A percentile compares a stretch with the other conserved stretches of the same genome.
These are phyloP conservation scores for Saccharomyces mikatae DNA, from an alignment of 805 yeast genomes.

Conservation along the genomic window DNA sequence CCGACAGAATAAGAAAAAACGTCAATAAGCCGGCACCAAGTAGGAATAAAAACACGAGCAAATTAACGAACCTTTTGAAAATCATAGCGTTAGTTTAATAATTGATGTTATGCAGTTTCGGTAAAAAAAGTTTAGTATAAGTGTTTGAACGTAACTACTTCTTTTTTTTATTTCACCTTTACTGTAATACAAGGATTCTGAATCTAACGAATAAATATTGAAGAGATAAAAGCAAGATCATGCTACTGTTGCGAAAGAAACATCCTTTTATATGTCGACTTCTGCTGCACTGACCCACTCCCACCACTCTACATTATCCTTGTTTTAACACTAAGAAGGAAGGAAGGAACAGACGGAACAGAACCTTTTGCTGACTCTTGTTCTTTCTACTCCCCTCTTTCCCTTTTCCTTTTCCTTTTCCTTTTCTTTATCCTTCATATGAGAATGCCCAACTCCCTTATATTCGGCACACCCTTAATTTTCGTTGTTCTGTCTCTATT, in stretches of 20 bases:
- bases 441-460: background rate
- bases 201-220: background rate
- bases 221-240: background rate
- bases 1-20: constrained; percentile 60
- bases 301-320: background rate
- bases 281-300: background rate
- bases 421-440: background rate
- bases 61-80: constrained; percentile 24
- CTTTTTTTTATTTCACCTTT: background rate
- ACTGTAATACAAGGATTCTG: background rate
- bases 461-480: background rate
- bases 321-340: background rate
- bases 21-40: constrained; percentile 45
- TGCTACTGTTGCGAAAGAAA: background rate
- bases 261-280: background rate
- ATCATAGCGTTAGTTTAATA: constrained; percentile 8
- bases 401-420: no score
- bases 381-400: background rate
- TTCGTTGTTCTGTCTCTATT: background rate
- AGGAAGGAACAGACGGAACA: background rate
- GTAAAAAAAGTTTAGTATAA: background rate
- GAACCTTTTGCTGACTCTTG: background rate
- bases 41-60: constrained; percentile 30
- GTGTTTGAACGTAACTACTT: background rate
- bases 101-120: background rate